These are phyloP conservation scores for Cardamine resedifolia DNA, from an alignment of 345 rosid species.

Conservation along the genomic window DNA sequence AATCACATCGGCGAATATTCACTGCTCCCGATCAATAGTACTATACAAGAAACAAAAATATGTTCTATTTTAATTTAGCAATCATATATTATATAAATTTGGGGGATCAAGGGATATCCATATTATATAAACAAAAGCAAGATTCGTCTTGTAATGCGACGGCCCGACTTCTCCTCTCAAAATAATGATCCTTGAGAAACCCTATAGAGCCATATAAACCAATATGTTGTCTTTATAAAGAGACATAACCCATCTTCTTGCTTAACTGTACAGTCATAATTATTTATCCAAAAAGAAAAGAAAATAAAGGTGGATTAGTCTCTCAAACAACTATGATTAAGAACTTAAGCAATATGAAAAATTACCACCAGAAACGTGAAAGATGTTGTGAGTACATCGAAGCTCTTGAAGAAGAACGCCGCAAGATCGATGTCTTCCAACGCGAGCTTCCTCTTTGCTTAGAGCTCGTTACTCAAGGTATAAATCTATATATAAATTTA, in stretches of 20 bases:
- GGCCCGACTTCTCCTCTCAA: constrained; percentile 26
- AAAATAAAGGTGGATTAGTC: background rate
- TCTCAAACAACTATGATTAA: constrained; percentile 23
- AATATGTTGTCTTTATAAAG: constrained; percentile 32
- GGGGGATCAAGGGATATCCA: constrained; percentile 12
- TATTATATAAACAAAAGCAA: constrained; percentile 31
- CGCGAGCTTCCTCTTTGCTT: constrained; percentile 95
- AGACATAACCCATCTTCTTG: constrained; percentile 24
- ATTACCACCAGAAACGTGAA: constrained; percentile 55
- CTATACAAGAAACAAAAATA: constrained; percentile 20
- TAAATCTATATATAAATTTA: background rate
- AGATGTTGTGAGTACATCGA: constrained; percentile 58
- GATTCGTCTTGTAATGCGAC: constrained; percentile 49
- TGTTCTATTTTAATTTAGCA: background rate
- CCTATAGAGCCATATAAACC: constrained; percentile 58
- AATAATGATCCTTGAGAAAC: constrained; percentile 49
- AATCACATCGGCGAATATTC: constrained; percentile 31
- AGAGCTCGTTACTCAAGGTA: constrained; percentile 86
- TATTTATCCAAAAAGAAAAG: background rate
- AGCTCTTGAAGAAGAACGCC: constrained; percentile 80
- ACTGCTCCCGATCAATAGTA: constrained; percentile 17
- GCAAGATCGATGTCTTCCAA: constrained; percentile 85
- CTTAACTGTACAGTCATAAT: background rate
- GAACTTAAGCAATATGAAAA: constrained; percentile 38
- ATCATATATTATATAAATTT: background rate